phyloP scores from a whole-genome alignment of 2,329 filamentous ascomycete species.

The Cladosporium sphaerospermum region DNA sequence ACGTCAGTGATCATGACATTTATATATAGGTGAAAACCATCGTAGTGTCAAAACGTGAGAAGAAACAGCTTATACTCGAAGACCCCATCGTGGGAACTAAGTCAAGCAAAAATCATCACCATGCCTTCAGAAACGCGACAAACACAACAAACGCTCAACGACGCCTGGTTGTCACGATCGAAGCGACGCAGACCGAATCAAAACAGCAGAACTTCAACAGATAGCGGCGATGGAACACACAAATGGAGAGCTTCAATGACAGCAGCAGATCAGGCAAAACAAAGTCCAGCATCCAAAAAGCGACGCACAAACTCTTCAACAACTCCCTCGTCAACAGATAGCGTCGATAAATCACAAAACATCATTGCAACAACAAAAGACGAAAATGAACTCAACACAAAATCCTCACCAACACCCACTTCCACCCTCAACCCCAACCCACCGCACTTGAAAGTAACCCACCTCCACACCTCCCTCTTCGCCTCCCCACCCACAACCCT shows the following conservation, averaged over 20 bases:
- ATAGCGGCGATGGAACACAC: no score
- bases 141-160: not conserved
- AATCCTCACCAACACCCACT: not conserved
- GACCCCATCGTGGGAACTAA: no score
- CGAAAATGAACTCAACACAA: not conserved
- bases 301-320: not conserved
- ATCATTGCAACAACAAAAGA: not conserved
- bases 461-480: constrained; percentile 45
- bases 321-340: not conserved
- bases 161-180: not conserved
- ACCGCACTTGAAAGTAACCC: constrained; percentile 9
- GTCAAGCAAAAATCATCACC: not conserved
- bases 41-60: no score
- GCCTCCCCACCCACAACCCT: constrained; percentile 44
- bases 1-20: no score
- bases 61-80: no score
- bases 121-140: not conserved
- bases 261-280: not conserved
- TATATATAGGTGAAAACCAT: no score
- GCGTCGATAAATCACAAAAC: not conserved
- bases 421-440: not conserved
- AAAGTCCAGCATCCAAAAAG: not conserved
- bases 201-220: not conserved
- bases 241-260: not conserved
- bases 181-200: not conserved